These are phyloP conservation scores for Lichenothelia convexa DNA, from an alignment of 495 filamentous ascomycete species.

Conservation along the genomic window DNA sequence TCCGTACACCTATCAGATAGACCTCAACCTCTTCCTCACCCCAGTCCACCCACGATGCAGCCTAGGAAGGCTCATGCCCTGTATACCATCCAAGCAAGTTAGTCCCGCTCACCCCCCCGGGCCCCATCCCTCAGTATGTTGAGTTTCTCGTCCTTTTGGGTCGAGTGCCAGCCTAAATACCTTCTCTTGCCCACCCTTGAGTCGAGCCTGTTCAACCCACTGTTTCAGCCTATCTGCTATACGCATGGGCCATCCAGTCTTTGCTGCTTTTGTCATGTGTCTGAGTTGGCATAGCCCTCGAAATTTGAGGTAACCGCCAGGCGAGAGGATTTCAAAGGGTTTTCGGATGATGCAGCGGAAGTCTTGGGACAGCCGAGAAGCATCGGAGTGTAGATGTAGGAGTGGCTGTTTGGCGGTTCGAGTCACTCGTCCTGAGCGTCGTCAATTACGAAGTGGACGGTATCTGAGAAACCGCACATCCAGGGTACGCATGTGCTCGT, in stretches of 20 bases:
- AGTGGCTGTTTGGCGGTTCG: conserved; percentile 9
- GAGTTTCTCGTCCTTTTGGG: conserved; percentile 19
- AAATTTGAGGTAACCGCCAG: conserved; percentile 18
- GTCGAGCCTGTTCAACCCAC: conserved; percentile 22
- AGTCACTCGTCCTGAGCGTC: conserved; percentile 22
- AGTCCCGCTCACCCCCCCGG: conserved; percentile 24
- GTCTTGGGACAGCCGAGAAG: conserved; percentile 17
- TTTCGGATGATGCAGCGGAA: conserved; percentile 16
- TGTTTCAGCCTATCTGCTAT: conserved; percentile 21
- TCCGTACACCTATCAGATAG: conserved; percentile 22
- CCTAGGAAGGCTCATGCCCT: conserved; percentile 25
- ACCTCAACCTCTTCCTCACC: conserved; percentile 26
- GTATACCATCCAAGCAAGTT: conserved; percentile 25
- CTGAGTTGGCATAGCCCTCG: conserved; percentile 15
- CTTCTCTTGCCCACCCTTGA: conserved; percentile 23
- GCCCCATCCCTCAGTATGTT: conserved; percentile 24
- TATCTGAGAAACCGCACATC: conserved; percentile 13
- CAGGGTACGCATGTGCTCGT: too few relatives aligned
- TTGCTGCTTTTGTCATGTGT: conserved; percentile 19
- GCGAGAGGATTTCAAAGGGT: conserved; percentile 14
- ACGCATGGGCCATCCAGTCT: conserved; percentile 12
- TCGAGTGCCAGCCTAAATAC: conserved; percentile 22
- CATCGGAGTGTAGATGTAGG: conserved; percentile 18
- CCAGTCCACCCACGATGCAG: conserved; percentile 27
- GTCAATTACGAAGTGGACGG: conserved; percentile 20